Base-by-base conservation (phyloP, 352 stramenopile genomes). In the Phytophthora cactorum region DNA sequence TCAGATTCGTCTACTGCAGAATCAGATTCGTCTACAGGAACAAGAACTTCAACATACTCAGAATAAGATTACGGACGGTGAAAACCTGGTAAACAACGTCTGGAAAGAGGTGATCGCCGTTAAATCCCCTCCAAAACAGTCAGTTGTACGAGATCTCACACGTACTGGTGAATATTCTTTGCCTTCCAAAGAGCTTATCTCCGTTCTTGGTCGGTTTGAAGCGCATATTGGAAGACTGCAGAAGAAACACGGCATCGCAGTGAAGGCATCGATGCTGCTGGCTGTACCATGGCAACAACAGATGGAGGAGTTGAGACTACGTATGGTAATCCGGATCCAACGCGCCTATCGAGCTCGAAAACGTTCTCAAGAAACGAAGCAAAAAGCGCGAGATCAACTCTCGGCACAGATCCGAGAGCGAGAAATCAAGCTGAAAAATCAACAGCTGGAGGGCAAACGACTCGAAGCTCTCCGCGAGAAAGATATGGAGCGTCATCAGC, bases 241-340 rank as follows among this genome's bases (percentile, higher is more conserved):
- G 45, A 72, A 70, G 27, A 86, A 81, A 39, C 69, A 91, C 43
- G 71, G 84, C 22, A 77, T 92, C 31, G 80, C 86, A 52, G 60
- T 87, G 17, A 87, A 90, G 45, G 77, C 86, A 0, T 82, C 81
- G 1, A 67, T 63, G 14, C 49, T 88, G 28, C 52, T 92, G 10
- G 62, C 80, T 25, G 81, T 82, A 14, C 75, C 83, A 0, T 95
- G 87, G 87, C 75, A 89, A 49, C 64, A 88, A 60, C 85, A 95
- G 56, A 80, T 93, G 69, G 77, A 93, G 27, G 84, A 88, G 14
- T 61, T 92, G 7, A 58, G 84, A 43, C 41, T 89, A 2, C 83
- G 79, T 8, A 92, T 92, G 82, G 71, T 86, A 1, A 78, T 92
- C 15, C 81, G 78, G 11, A 89, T 95, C 47, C 87, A 95, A 71